These are phyloP conservation scores for Echeveria elegans DNA, from an alignment of 164 flowering plant species.

Conservation along the genomic window DNA sequence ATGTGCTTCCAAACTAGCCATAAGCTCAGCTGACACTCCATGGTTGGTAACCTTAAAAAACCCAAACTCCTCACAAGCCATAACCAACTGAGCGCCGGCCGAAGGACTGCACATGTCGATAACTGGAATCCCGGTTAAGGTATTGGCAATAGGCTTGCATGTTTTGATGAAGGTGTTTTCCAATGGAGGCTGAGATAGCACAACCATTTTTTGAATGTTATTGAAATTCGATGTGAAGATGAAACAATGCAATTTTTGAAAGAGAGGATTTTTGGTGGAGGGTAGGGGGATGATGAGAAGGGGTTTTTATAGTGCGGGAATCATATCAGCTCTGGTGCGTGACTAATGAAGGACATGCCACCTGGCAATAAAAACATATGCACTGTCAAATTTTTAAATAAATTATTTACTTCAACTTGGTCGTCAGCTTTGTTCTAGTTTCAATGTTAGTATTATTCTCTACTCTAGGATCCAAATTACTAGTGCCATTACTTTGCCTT, in stretches of 20 bases:
- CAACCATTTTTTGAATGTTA: conserved; percentile 3
- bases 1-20: conserved; percentile 21
- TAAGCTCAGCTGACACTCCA: conserved; percentile 25
- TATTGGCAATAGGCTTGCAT: conserved; percentile 4
- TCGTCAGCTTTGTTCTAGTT: no score
- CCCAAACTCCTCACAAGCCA: conserved; percentile 33
- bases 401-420: no score
- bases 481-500: not conserved
- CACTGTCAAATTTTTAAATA: not conserved
- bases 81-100: conserved; percentile 19
- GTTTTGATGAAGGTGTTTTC: conserved; percentile 10
- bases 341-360: not conserved
- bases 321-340: not conserved
- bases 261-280: not conserved
- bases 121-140: not conserved
- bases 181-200: conserved; percentile 1
- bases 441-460: no score
- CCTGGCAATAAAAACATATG: not conserved
- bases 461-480: not conserved
- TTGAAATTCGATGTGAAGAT: not conserved
- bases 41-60: conserved; percentile 39
- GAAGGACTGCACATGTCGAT: conserved; percentile 28
- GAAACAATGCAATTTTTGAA: not conserved
- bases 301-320: not conserved
- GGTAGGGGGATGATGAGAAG: not conserved